These are phyloP conservation scores for Phyllosticta paracitricarpa DNA, from an alignment of 2,329 filamentous ascomycete species.

Conservation along the genomic window DNA sequence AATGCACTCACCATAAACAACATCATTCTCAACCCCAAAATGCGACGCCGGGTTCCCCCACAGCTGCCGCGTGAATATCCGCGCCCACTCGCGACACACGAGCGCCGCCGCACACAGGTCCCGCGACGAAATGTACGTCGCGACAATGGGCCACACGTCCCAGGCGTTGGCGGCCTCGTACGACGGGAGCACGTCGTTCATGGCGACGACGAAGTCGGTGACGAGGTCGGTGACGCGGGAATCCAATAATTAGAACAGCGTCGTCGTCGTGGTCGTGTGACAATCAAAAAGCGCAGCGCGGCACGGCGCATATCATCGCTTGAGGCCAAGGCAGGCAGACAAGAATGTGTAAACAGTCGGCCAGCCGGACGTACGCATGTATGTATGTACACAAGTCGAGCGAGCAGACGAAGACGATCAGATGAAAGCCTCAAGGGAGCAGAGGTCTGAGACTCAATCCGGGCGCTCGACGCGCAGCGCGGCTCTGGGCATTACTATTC, in stretches of 20 bases:
- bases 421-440: not conserved
- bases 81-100: slow-evolving; percentile 48
- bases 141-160: slow-evolving; percentile 47
- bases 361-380: not conserved
- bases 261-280: not conserved
- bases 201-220: slow-evolving; percentile 15
- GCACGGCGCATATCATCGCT: no score
- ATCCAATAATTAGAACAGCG: not conserved
- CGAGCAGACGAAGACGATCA: not conserved
- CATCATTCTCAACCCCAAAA: slow-evolving; percentile 50
- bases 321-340: no score
- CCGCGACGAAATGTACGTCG: slow-evolving; percentile 45
- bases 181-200: slow-evolving; percentile 51
- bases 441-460: not conserved
- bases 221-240: not conserved
- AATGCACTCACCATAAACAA: slow-evolving; percentile 40
- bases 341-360: no score
- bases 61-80: slow-evolving; percentile 47
- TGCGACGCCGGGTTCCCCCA: slow-evolving; percentile 56
- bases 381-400: not conserved
- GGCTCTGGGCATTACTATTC: not conserved
- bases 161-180: slow-evolving; percentile 47
- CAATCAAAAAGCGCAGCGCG: no score
- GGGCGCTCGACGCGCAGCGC: not conserved
- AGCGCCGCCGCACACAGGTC: slow-evolving; percentile 47